Base-by-base conservation (phyloP, 371 early-diverging fungal species). In the Lichtheimia corymbifera region DNA sequence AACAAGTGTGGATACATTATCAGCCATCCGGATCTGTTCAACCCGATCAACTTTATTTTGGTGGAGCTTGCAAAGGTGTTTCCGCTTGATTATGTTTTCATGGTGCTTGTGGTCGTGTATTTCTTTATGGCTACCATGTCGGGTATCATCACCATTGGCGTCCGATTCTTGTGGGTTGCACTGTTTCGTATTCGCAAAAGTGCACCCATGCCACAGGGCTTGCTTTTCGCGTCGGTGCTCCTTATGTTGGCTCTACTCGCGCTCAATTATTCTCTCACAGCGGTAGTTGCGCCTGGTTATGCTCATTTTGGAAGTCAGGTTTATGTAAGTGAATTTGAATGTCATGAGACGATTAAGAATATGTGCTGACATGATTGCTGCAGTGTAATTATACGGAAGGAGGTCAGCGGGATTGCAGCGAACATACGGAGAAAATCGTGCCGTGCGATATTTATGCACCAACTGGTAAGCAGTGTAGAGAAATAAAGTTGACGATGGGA, bases 241-340 rank as follows among this genome's bases (percentile, higher is more conserved):
- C 53, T 85, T 30, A 85, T 82, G 58, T 70, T 89, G 50, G 77
- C 80, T 41, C 60, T 88, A 25, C 72, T 86, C 14, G 85, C 85
- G 3, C 66, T 88, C 25, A 77, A 79, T 27, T 88, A 85, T 55
- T 73, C 83, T 0, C 45, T 86, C 57, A 84, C 84, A 43, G 79
- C 79, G 51, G 73, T 81, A 12, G 79, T 88, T n/a, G 83, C 85
- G 22, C 89, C 89, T 13, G 82, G 83, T 4, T 89, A 89, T 64
- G 72, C 87, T 42, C 85, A 85, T 70, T 89, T 84, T 73, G 87
- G 88, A 42, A 83, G 82, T 58, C 88, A 89, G 67, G 73, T 76
- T 55, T 89, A 84, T 66, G 86, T 87, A 72, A 69, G 84, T 67
- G 27, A 22, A n/a, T 40, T 18, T 50, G 24, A 17, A 25, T 35